These are phyloP conservation scores for Neolentinus lepideus DNA, from an alignment of 1,284 basidiomycete genomes.

Conservation along the genomic window DNA sequence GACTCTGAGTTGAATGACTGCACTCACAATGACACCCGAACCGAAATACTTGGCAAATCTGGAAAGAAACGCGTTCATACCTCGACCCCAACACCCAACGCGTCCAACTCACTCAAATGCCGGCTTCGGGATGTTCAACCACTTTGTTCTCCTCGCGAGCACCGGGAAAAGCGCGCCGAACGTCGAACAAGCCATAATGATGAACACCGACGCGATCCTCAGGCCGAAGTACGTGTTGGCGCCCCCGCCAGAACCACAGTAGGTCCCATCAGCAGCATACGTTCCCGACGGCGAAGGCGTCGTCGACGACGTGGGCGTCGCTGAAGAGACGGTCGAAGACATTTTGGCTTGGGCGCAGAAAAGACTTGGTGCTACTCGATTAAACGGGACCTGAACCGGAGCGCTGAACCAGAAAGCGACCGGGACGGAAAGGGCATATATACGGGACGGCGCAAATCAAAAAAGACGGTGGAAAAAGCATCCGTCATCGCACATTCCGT, in stretches of 20 bases:
- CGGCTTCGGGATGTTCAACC: conserved; percentile 52
- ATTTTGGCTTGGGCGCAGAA: background rate
- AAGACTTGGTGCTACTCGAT: background rate
- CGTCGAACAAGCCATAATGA: conserved; percentile 71
- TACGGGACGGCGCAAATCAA: background rate
- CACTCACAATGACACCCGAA: conserved; percentile 79
- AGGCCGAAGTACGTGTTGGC: conserved; percentile 33
- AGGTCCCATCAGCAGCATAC: background rate
- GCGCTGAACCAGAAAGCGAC: background rate
- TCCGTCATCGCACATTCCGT: background rate
- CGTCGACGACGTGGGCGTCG: too few relatives aligned
- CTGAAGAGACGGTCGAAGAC: too few relatives aligned
- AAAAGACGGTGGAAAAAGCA: background rate
- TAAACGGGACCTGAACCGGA: background rate
- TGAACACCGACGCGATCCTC: conserved; percentile 83
- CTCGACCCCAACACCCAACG: background rate
- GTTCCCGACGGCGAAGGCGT: too few relatives aligned
- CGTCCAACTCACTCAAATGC: conserved; percentile 63
- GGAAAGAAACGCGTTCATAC: conserved; percentile 1
- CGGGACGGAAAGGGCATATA: background rate
- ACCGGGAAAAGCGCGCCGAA: conserved; percentile 81
- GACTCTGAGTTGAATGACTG: conserved; percentile 11
- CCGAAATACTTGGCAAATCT: conserved; percentile 95
- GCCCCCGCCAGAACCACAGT: conserved; percentile 23
- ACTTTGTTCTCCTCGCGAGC: conserved; percentile 52